Evolutionary conservation across 352 stramenopile species (phyloP).

Genomic region (Elongisporangium prolatum): DNA sequence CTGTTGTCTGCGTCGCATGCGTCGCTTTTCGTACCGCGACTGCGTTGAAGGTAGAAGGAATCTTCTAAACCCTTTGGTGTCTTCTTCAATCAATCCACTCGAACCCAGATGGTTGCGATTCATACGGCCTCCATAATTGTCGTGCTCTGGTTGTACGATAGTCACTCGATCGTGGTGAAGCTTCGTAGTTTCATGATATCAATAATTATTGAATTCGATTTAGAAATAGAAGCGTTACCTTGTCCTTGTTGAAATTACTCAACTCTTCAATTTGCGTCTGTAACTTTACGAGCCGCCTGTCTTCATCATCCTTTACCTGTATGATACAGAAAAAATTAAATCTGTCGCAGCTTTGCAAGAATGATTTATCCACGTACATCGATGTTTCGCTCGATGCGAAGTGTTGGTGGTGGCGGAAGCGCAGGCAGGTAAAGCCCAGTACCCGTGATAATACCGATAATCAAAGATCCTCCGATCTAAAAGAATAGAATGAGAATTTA

Average conservation of each 20-base stretch:
- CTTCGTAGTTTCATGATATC: constrained; percentile 15
- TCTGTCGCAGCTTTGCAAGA: too few species aligned
- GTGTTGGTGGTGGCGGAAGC: constrained; percentile 89
- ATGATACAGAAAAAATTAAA: too few species aligned
- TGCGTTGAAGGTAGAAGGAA: constrained; percentile 27
- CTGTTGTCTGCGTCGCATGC: constrained; percentile 30
- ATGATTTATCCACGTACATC: constrained; percentile 45
- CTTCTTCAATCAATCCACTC: constrained; percentile 36
- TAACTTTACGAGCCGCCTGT: constrained; percentile 90
- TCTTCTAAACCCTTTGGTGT: constrained; percentile 31
- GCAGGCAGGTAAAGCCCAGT: constrained; percentile 92
- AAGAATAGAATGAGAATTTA: not conserved
- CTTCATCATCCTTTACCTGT: constrained; percentile 92
- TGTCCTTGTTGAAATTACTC: constrained; percentile 79
- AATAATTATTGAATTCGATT: not conserved
- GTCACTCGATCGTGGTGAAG: constrained; percentile 60
- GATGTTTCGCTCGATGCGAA: constrained; percentile 94
- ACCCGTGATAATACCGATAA: constrained; percentile 88
- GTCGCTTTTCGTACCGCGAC: constrained; percentile 21
- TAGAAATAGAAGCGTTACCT: constrained; percentile 32
- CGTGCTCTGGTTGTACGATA: constrained; percentile 59
- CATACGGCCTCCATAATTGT: constrained; percentile 32
- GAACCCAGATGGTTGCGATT: constrained; percentile 21
- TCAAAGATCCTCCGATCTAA: constrained; percentile 82
- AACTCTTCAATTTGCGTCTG: constrained; percentile 90